phyloP scores from a whole-genome alignment of 305 asterid species.

The Fraxinus ornus region DNA sequence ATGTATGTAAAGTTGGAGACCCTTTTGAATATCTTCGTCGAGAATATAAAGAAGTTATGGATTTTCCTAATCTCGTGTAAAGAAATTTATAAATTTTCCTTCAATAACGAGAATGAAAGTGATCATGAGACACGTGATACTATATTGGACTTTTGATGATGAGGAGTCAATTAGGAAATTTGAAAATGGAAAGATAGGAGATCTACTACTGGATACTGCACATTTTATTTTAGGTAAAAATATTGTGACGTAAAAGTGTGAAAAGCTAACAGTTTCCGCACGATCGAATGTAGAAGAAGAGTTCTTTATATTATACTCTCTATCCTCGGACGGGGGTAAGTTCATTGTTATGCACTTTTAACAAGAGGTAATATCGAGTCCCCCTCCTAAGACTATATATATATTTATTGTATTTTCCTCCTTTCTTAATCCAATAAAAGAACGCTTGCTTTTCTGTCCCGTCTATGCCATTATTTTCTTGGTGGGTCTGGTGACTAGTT shows the following conservation, averaged over 20 bases:
- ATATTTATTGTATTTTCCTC: neutral
- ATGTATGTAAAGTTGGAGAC: neutral
- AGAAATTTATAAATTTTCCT: too few species aligned
- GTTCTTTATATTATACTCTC: neutral
- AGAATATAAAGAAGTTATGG: neutral
- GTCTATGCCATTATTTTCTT: slow-evolving; percentile 27
- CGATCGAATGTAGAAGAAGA: neutral
- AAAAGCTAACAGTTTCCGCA: neutral
- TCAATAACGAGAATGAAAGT: neutral
- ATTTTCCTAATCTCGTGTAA: neutral
- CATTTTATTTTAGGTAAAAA: neutral
- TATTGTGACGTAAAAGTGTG: neutral
- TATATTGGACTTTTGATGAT: neutral
- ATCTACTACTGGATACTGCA: neutral
- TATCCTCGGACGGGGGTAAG: too few species aligned
- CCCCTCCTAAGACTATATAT: too few species aligned
- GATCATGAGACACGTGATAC: neutral
- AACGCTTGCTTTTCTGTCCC: slow-evolving; percentile 5
- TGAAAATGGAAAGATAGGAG: neutral
- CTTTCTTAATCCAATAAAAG: slow-evolving; percentile 35
- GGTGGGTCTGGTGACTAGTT: slow-evolving; percentile 40
- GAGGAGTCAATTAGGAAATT: too few species aligned
- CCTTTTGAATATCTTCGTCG: neutral
- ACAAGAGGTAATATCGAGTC: too few species aligned
- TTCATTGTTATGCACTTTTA: too few species aligned